Conservation (phyloP, 768 basidiomycete species). For the Calocybe gangraenosa region DNA sequence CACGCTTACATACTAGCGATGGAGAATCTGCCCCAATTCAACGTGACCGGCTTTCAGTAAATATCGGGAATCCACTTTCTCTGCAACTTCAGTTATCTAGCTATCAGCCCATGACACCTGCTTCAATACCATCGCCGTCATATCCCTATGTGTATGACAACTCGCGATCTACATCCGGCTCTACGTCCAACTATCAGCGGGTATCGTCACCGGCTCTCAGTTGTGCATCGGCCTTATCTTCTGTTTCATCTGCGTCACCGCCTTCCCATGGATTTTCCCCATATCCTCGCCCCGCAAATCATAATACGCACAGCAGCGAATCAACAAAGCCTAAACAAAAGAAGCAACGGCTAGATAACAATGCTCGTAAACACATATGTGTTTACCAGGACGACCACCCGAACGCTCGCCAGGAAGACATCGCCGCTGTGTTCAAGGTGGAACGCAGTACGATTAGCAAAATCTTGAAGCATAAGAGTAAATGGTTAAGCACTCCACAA, state of each 20-base stretch:
- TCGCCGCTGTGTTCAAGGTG: conserved; percentile 69
- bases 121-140: conserved; percentile 42
- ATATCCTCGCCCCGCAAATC: conserved; percentile 10
- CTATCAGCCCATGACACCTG: conserved; percentile 42
- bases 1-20: conserved; percentile 36
- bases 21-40: conserved; percentile 28
- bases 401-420: conserved; percentile 77
- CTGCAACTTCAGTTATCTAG: conserved; percentile 31
- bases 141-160: conserved; percentile 40
- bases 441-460: conserved; percentile 95
- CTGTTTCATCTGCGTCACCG: conserved; percentile 36
- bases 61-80: conserved; percentile 21
- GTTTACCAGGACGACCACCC: conserved; percentile 59
- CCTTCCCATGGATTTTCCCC: conserved; percentile 17
- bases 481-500: conserved; percentile 70
- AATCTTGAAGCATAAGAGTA: conserved; percentile 80
- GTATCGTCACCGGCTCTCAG: conserved; percentile 63
- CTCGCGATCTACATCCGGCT: conserved; percentile 41
- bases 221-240: conserved; percentile 48
- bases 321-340: conserved; percentile 37
- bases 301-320: conserved; percentile 9
- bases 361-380: conserved; percentile 75
- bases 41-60: conserved; percentile 29
- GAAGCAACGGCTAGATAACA: conserved; percentile 72
- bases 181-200: conserved; percentile 37